A percentile compares a stretch with the other conserved stretches of the same genome.
Evolutionary conservation across 2,329 filamentous ascomycete species (phyloP).

Genomic region (Fusarium proliferatum): DNA sequence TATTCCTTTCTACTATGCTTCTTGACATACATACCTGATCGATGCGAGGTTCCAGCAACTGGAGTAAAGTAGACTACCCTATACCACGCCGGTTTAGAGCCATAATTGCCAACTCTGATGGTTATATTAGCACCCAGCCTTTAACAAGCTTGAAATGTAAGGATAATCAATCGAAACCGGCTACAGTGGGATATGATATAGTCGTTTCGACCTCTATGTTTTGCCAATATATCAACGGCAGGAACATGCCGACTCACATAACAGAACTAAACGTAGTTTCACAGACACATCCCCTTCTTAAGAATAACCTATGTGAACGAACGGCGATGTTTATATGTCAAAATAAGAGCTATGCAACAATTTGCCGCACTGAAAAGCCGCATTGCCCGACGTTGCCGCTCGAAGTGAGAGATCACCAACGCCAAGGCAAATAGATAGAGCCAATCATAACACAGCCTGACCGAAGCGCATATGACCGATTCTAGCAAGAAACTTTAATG

Average conservation of each 20-base stretch:
- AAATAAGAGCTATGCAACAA: neutral
- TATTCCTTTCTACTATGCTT: neutral
- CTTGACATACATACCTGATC: neutral
- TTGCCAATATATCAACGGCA: neutral
- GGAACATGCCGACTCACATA: neutral
- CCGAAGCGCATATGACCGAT: neutral
- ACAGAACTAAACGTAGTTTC: neutral
- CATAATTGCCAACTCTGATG: neutral
- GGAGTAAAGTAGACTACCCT: neutral
- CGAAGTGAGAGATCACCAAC: neutral
- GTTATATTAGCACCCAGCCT: neutral
- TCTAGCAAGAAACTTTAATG: conserved; percentile 1
- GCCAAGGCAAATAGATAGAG: neutral
- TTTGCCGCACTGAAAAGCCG: neutral
- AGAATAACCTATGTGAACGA: neutral
- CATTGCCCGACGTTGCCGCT: neutral
- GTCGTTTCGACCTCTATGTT: neutral
- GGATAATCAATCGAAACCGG: neutral
- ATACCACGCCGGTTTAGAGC: neutral
- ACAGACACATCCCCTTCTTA: neutral
- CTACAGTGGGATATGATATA: neutral
- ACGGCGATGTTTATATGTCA: neutral
- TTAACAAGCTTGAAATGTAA: neutral
- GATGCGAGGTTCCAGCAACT: neutral
- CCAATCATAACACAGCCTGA: neutral